phyloP scores from a whole-genome alignment of 2,329 filamentous ascomycete species.

The Sporothrix brunneoviolacea region DNA sequence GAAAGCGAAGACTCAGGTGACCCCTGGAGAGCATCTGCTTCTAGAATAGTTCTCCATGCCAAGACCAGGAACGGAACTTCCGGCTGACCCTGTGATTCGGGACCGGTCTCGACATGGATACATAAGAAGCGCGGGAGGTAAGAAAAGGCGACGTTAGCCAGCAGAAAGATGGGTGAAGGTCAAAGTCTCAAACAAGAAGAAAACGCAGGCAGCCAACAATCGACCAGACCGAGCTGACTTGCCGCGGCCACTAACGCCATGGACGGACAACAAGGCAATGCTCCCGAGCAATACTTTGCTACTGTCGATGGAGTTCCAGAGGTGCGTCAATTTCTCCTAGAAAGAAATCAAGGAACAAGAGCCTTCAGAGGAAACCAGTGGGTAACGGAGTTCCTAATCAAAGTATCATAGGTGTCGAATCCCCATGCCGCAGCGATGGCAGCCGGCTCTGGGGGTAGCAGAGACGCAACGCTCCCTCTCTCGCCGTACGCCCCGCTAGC shows the following conservation, averaged over 20 bases:
- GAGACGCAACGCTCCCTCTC: not conserved
- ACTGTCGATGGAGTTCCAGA: not conserved
- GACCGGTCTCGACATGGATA: constrained; percentile 1
- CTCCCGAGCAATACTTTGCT: constrained; percentile 8
- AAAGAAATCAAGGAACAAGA: too few relatives aligned
- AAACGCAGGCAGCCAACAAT: not conserved
- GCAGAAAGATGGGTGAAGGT: not conserved
- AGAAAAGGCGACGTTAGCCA: not conserved
- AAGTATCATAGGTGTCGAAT: not conserved
- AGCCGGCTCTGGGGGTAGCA: not conserved
- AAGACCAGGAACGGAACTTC: not conserved
- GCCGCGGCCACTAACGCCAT: constrained; percentile 2
- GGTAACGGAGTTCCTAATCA: too few relatives aligned
- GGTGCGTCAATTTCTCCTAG: not conserved
- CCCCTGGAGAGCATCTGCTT: not conserved
- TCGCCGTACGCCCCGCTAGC: not conserved
- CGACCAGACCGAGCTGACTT: not conserved
- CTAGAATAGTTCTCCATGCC: not conserved
- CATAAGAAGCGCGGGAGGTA: constrained; percentile 1
- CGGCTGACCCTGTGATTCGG: not conserved
- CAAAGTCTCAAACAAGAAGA: not conserved
- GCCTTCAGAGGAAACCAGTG: too few relatives aligned
- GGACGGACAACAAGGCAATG: constrained; percentile 6
- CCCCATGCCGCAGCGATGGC: not conserved
- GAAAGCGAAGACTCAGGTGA: not conserved